Evolutionary conservation across 2,329 filamentous ascomycete species (phyloP).

Genomic region (Trichophyton rubrum): DNA sequence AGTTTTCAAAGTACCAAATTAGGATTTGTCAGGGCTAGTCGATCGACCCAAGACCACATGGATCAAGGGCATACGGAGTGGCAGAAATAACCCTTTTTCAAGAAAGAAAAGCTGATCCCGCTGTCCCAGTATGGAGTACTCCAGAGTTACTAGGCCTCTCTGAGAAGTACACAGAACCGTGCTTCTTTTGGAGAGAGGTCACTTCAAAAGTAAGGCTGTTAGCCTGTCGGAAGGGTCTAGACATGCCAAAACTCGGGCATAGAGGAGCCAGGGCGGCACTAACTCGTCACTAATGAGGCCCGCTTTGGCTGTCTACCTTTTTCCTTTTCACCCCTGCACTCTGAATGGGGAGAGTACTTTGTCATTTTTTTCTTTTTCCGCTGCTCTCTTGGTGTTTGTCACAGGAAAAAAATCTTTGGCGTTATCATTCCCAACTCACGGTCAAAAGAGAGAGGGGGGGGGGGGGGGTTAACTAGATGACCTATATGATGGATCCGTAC

Average conservation of each 20-base stretch:
- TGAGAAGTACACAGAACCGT: not conserved
- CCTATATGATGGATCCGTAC: not conserved
- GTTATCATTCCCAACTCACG: not conserved
- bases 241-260: conserved; percentile 1
- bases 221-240: conserved; percentile 3
- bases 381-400: not conserved
- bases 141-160: not conserved
- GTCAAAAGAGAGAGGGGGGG: not conserved
- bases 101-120: conserved; percentile 4
- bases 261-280: not conserved
- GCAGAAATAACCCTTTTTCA: conserved; percentile 1
- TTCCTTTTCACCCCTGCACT: not conserved
- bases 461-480: not conserved
- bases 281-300: conserved; percentile 1
- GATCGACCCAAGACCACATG: conserved; percentile 7
- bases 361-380: not conserved
- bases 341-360: not conserved
- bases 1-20: not conserved
- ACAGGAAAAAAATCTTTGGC: not conserved
- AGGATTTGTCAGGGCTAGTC: conserved; percentile 4
- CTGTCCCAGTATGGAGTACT: not conserved
- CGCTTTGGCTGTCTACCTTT: not conserved
- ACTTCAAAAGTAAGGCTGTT: conserved; percentile 5
- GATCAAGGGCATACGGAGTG: conserved; percentile 5
- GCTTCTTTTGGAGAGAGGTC: conserved; percentile 2